Percentiles rank a stretch among this genome's conserved stretches.
These are phyloP conservation scores for Amylostereum areolatum DNA, from an alignment of 1,284 basidiomycete species.

Conservation along the genomic window DNA sequence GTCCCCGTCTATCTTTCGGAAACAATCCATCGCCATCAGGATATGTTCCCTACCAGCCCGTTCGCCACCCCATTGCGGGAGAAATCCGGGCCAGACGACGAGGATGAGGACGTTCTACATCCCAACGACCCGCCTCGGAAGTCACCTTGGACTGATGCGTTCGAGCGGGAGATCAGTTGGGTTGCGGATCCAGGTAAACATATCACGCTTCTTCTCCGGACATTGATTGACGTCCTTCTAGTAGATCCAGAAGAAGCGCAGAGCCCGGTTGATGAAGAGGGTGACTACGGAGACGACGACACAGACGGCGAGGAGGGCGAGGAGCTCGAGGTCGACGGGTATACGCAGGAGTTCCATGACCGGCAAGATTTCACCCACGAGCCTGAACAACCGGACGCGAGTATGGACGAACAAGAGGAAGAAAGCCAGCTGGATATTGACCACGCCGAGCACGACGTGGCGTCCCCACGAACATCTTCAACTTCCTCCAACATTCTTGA, in stretches of 20 bases:
- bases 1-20: constrained; percentile 45
- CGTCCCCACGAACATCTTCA: constrained; percentile 43
- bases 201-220: constrained; percentile 3
- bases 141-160: constrained; percentile 28
- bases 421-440: constrained; percentile 26
- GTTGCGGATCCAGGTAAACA: constrained; percentile 60
- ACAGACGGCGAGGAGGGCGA: constrained; percentile 34
- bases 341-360: constrained; percentile 1
- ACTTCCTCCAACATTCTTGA: constrained; percentile 48
- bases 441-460: constrained; percentile 17
- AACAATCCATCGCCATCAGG: constrained; percentile 44
- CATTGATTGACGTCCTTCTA: constrained; percentile 3
- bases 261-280: constrained; percentile 23
- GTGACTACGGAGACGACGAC: constrained; percentile 20
- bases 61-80: constrained; percentile 68
- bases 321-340: constrained; percentile 5
- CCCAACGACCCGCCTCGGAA: constrained; percentile 34
- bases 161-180: constrained; percentile 68
- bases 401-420: too few relatives aligned
- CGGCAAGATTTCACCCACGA: constrained; percentile 17
- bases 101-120: constrained; percentile 58
- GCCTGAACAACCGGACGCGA: not conserved
- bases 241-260: constrained; percentile 43
- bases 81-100: constrained; percentile 47
- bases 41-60: constrained; percentile 60